Evolutionary conservation across 2,329 filamentous ascomycete species (phyloP), one percentile per base, ranked within the genome.

Genomic region (Colletotrichum endophyticum): DNA sequence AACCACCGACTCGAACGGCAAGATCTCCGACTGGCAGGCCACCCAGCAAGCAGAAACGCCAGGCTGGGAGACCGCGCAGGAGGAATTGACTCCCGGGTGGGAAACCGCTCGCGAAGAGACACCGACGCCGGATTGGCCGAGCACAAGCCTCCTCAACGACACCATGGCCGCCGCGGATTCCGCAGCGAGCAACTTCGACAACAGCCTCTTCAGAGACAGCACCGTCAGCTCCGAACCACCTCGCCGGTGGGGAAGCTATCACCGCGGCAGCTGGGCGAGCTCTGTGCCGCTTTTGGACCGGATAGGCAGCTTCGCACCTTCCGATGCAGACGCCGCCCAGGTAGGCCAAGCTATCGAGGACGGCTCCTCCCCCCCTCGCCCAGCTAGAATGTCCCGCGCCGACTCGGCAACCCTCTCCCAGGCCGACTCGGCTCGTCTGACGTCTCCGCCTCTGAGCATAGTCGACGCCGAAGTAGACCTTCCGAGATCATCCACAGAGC

Each of bases 221-320:
- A 70, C 71, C 13, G 27, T 53, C 39, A 76, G 70, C 63, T 78
- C 73, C 5, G 66, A 68, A n/a, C 69, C 72, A 15, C 76, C 77
- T 19, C 73, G 72, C 15, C 76, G 77, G 13, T 78, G 70, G 72
- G 70, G 70, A 32, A 78, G 77, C 32, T 72, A 64, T 28, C 66
- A 69, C 19, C 77, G 77, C 7, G 64, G 76, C 34, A 78, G 77
- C 49, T 78, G 77, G 77, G 77, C 76, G 6, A 78, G 77, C 62
- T 78, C 77, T 8, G 73, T 78, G 5, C 77, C 77, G 22, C 72
- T 78, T 3, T 70, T 78, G 49, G 77, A 78, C 28, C 69, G 77
- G 3, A 73, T 78, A 57, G 73, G 76, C 57, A 78, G 77, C 64
- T 78, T 78, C n/a, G 72, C 70, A 8, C 77, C 70, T 19, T 74